phyloP scores from a whole-genome alignment of 208 protist species.

The Sergeia podlipaevii region DNA sequence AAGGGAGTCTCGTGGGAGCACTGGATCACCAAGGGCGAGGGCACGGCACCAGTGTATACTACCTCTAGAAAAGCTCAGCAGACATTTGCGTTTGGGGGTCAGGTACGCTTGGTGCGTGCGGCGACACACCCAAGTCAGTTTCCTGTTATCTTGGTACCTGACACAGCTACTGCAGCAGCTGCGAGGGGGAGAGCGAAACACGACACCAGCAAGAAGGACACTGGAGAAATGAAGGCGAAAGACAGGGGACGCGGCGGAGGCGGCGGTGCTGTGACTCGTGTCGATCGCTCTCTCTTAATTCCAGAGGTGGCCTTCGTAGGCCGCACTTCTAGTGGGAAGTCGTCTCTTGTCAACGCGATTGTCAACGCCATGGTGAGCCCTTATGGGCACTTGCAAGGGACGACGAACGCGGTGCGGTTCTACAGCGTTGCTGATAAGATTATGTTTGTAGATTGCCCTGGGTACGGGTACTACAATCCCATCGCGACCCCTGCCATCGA shows the following conservation, averaged over 20 bases:
- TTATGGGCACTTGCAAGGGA: conserved; percentile 84
- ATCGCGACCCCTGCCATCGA: conserved; percentile 52
- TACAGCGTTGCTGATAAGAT: conserved; percentile 67
- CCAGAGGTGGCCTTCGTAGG: conserved; percentile 88
- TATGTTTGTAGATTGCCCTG: conserved; percentile 82
- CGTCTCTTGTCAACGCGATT: conserved; percentile 83
- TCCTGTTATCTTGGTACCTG: conserved; percentile 23
- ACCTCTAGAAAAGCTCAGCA: conserved; percentile 79
- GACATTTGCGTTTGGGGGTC: conserved; percentile 83
- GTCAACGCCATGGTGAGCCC: conserved; percentile 77
- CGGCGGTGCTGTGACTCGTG: conserved; percentile 4
- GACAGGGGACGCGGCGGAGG: background rate
- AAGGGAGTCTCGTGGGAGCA: conserved; percentile 85
- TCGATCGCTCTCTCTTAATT: conserved; percentile 26
- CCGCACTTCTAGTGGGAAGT: conserved; percentile 83
- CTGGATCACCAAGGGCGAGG: conserved; percentile 90
- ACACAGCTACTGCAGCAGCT: background rate
- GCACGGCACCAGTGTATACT: conserved; percentile 81
- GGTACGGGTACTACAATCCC: conserved; percentile 85
- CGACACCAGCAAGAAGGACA: background rate
- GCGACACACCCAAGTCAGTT: conserved; percentile 72
- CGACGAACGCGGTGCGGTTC: conserved; percentile 71
- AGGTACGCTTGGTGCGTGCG: conserved; percentile 35
- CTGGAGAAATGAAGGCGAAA: conserved; percentile 5
- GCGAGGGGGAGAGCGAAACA: background rate